phyloP scores from a whole-genome alignment of 441 rosid species.

The Jatropha podagrica region DNA sequence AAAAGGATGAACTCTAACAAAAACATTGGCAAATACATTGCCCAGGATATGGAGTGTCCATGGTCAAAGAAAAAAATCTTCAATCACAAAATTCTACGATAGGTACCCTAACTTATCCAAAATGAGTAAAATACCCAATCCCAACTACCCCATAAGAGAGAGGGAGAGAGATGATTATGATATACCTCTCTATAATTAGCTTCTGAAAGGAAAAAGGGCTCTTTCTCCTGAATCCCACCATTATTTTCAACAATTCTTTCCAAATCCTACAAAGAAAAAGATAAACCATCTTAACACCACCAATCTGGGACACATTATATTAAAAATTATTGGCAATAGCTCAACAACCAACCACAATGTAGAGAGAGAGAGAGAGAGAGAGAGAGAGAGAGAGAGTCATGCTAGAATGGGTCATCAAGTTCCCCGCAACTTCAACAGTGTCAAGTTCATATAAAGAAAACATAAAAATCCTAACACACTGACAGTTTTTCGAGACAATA shows the following conservation, averaged over 20 bases:
- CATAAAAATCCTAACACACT: background rate
- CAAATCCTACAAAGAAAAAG: slow-evolving; percentile 52
- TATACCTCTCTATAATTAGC: slow-evolving; percentile 49
- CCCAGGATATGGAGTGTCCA: background rate
- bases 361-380: too few species aligned
- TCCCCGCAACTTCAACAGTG: background rate
- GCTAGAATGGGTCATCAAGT: background rate
- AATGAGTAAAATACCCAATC: background rate
- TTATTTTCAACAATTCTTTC: slow-evolving; percentile 58
- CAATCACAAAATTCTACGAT: background rate
- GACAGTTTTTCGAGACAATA: background rate
- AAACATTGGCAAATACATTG: background rate
- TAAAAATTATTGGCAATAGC: too few species aligned
- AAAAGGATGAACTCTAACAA: background rate
- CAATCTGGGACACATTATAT: background rate
- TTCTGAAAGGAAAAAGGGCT: slow-evolving; percentile 61
- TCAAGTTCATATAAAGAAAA: background rate
- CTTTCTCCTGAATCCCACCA: slow-evolving; percentile 63
- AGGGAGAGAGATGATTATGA: background rate
- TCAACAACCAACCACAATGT: too few species aligned
- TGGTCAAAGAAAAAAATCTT: background rate
- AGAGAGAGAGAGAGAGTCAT: background rate
- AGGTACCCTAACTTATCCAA: background rate
- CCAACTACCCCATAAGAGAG: background rate
- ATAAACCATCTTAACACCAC: background rate